Base-by-base conservation (phyloP, 345 rosid genomes). In the Luvunga scandens region DNA sequence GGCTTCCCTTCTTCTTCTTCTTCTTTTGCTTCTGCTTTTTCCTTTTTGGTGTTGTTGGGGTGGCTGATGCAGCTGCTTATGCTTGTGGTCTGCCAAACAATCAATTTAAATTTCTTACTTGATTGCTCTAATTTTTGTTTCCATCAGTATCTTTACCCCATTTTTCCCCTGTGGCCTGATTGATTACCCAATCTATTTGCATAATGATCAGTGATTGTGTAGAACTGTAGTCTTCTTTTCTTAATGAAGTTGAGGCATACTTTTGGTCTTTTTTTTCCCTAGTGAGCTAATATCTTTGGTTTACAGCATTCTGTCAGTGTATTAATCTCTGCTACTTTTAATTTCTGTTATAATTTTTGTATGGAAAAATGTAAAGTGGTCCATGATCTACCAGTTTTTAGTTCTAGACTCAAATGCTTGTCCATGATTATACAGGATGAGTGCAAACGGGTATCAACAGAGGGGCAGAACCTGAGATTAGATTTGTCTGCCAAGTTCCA, bases 401-500 rank as follows among this genome's bases (percentile, higher is more conserved):
- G 39, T 16, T 18, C 76, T n/a, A 61, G 34, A 61, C 39, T 83
- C 22, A 4, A 73, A 83, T 67, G 27, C 73, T 71, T 55, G 13
- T 71, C 75, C 53, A 55, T 80, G 27, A 75, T 80, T 73, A 81
- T 36, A 73, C 89, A 92, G 99, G 99, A 91, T 77, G 99, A 95
- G 83, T 95, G 99, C 89, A 95, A 95, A 85, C 83, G 92, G 48
- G 96, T 90, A 48, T 92, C 97, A 64, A 89, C 89, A 59, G 97
- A 95, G 83, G 96, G 98, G 65, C 99, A 95, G 76, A 91, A 73
- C 83, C 81, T 92, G 84, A 93, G 99, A 87, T 80, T 89, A 74
- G 98, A 95, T 78, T 80, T 95, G 68, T 93, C 99, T n/a, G 48
- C 89, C 81, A 93, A 90, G 87, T 95, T 93, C 79, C 94, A 95